Conservation (phyloP, 1,284 basidiomycete species). For the Porodaedalea pini region DNA sequence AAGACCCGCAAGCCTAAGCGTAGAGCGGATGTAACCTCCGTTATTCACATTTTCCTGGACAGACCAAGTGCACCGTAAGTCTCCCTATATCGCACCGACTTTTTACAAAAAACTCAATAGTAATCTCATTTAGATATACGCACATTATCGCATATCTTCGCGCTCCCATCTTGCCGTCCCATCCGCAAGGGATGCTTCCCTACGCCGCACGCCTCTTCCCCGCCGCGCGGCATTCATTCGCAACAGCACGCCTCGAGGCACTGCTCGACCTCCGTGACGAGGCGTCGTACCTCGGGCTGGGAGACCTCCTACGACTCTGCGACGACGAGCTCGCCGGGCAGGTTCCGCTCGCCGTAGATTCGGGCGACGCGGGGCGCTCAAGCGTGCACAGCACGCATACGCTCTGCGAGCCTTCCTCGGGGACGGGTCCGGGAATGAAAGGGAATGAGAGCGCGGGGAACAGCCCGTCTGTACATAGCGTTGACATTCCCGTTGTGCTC, state of each 20-base stretch:
- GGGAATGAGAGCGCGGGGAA: not conserved
- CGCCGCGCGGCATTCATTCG: slow-evolving; percentile 25
- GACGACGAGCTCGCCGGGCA: slow-evolving; percentile 54
- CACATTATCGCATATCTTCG: slow-evolving; percentile 71
- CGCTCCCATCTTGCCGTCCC: slow-evolving; percentile 42
- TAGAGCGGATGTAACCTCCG: slow-evolving; percentile 34
- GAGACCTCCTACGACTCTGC: slow-evolving; percentile 58
- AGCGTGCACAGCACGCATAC: slow-evolving; percentile 32
- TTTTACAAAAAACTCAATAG: slow-evolving; percentile 17
- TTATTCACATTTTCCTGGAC: slow-evolving; percentile 75
- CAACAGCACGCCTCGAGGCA: slow-evolving; percentile 51
- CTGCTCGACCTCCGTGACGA: slow-evolving; percentile 74
- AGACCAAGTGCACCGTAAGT: slow-evolving; percentile 74
- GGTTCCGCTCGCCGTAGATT: slow-evolving; percentile 27
- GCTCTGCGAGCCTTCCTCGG: slow-evolving; percentile 29
- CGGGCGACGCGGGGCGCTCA: slow-evolving; percentile 28
- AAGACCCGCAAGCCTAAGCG: slow-evolving; percentile 26
- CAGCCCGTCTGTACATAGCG: not conserved
- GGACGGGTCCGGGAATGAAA: not conserved
- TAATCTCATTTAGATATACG: slow-evolving; percentile 45
- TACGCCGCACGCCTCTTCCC: slow-evolving; percentile 51
- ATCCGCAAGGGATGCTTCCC: slow-evolving; percentile 53
- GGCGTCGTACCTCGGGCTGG: slow-evolving; percentile 64
- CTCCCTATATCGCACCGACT: slow-evolving; percentile 1
- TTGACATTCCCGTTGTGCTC: slow-evolving; percentile 14